Percentiles rank a stretch among this genome's conserved stretches.
Conservation (phyloP, 1,139 yeast species). For the Entelexis paramagnoliae region DNA sequence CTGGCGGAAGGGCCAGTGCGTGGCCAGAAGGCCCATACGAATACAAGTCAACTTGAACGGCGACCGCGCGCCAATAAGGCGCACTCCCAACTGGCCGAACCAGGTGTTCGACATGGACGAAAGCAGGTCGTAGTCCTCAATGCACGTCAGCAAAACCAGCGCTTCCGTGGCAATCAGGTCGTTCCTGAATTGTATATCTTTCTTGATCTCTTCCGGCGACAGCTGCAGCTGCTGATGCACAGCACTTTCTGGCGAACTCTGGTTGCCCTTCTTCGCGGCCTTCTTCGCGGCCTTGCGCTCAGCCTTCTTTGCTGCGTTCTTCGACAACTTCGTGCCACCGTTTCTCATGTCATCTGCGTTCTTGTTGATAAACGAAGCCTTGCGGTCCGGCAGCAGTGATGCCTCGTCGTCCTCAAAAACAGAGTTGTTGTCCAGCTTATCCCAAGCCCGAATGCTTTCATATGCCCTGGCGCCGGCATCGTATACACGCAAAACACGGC, state of each 20-base stretch:
- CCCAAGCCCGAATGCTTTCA: slow-evolving; percentile 33
- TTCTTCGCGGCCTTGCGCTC: slow-evolving; percentile 32
- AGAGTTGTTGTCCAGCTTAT: slow-evolving; percentile 31
- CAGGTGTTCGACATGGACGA: slow-evolving; percentile 28
- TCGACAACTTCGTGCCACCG: slow-evolving; percentile 27
- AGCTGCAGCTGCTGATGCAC: slow-evolving; percentile 24
- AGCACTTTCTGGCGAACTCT: slow-evolving; percentile 23
- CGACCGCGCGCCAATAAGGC: slow-evolving; percentile 32
- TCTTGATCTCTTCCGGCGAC: slow-evolving; percentile 26
- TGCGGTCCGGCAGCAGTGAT: slow-evolving; percentile 27
- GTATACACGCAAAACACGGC: slow-evolving; percentile 36
- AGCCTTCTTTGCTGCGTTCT: slow-evolving; percentile 35
- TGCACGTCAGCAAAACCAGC: slow-evolving; percentile 33
- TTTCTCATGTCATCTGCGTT: slow-evolving; percentile 9
- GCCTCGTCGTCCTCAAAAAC: slow-evolving; percentile 28
- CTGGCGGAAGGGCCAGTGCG: slow-evolving; percentile 42
- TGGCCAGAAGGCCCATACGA: slow-evolving; percentile 37
- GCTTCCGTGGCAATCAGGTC: slow-evolving; percentile 38
- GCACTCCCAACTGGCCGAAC: slow-evolving; percentile 29
- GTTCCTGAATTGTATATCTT: slow-evolving; percentile 30
- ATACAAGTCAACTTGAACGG: slow-evolving; percentile 32
- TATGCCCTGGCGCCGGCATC: slow-evolving; percentile 23
- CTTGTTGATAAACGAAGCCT: slow-evolving; percentile 27
- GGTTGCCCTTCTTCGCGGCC: slow-evolving; percentile 32
- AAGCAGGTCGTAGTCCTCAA: slow-evolving; percentile 36